Percentiles rank a stretch among this genome's conserved stretches.
Evolutionary conservation across 352 stramenopile species (phyloP).

Genomic region (Phytophthora agathidicida): DNA sequence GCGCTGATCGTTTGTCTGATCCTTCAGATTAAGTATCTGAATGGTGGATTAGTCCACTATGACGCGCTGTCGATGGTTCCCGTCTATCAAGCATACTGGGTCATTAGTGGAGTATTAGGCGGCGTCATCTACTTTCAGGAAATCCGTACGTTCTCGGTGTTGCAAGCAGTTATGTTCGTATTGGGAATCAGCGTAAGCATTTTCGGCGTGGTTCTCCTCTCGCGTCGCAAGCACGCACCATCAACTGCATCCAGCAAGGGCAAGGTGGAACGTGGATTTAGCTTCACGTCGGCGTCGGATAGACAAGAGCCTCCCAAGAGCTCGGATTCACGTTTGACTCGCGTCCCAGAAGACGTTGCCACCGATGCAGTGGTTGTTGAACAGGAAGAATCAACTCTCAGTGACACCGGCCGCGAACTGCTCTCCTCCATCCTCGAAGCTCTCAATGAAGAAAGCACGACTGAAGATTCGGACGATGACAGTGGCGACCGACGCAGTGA

Average conservation of each 20-base stretch:
- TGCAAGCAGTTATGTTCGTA: conserved; percentile 86
- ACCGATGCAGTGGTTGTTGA: conserved; percentile 10
- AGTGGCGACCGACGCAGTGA: conserved; percentile 28
- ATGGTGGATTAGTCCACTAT: conserved; percentile 76
- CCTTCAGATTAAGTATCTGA: conserved; percentile 83
- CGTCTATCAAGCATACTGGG: conserved; percentile 91
- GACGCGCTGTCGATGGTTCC: conserved; percentile 86
- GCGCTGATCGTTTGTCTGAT: conserved; percentile 66
- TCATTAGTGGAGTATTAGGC: conserved; percentile 88
- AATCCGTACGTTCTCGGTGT: conserved; percentile 73
- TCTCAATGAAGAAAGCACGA: conserved; percentile 31
- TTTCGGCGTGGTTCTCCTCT: conserved; percentile 84
- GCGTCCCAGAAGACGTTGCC: conserved; percentile 13
- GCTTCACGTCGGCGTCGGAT: conserved; percentile 52
- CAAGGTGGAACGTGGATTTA: conserved; percentile 70
- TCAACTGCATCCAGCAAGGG: conserved; percentile 43
- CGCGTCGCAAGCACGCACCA: conserved; percentile 63
- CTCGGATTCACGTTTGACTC: conserved; percentile 13
- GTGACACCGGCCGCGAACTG: conserved; percentile 11
- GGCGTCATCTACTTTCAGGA: conserved; percentile 94
- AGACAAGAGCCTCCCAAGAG: conserved; percentile 20
- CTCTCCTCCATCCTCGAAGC: conserved; percentile 23
- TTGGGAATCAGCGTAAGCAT: conserved; percentile 83
- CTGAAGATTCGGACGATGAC: conserved; percentile 41
- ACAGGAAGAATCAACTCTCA: neutral